These are phyloP conservation scores for Pseudogymnoascus sp. DNA, from an alignment of 2,329 filamentous ascomycete genomes.

Conservation along the genomic window DNA sequence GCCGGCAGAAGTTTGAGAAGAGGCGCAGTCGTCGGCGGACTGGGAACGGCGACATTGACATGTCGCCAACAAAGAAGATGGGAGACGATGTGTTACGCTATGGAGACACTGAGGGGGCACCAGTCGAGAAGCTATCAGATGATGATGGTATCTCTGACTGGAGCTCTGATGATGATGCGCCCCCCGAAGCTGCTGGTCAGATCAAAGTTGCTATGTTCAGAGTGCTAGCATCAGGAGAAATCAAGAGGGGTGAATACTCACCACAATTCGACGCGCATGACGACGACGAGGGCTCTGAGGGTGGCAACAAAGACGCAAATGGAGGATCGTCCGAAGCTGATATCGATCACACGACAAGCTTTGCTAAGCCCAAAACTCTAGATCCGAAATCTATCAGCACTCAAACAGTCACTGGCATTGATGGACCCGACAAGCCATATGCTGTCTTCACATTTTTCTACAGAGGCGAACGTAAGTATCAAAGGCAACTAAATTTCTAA, in stretches of 20 bases:
- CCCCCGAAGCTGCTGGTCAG: slow-evolving; percentile 89
- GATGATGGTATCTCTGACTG: slow-evolving; percentile 70
- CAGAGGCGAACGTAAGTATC: slow-evolving; percentile 76
- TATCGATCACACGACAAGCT: slow-evolving; percentile 94
- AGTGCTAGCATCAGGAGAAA: slow-evolving; percentile 90
- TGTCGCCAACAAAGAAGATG: slow-evolving; percentile 17
- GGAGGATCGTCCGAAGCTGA: slow-evolving; percentile 66
- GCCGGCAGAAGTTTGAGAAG: slow-evolving; percentile 71
- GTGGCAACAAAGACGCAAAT: slow-evolving; percentile 44
- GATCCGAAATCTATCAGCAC: slow-evolving; percentile 98
- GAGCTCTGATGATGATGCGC: slow-evolving; percentile 71
- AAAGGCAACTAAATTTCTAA: background rate
- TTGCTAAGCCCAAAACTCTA: slow-evolving; percentile 90
- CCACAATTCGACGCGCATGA: slow-evolving; percentile 97
- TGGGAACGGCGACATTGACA: slow-evolving; percentile 41
- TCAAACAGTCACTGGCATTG: slow-evolving; percentile 97
- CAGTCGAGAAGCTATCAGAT: slow-evolving; percentile 64
- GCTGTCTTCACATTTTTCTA: slow-evolving; percentile 98
- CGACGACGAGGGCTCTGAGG: slow-evolving; percentile 64
- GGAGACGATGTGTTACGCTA: slow-evolving; percentile 67
- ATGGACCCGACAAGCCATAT: slow-evolving; percentile 92
- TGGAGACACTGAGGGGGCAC: slow-evolving; percentile 67
- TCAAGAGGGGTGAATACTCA: slow-evolving; percentile 96
- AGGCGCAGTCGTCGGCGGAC: slow-evolving; percentile 59
- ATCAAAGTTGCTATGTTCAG: slow-evolving; percentile 98